These are phyloP conservation scores for Cyamopsis tetragonoloba DNA, from an alignment of 306 rosid species.

Conservation along the genomic window DNA sequence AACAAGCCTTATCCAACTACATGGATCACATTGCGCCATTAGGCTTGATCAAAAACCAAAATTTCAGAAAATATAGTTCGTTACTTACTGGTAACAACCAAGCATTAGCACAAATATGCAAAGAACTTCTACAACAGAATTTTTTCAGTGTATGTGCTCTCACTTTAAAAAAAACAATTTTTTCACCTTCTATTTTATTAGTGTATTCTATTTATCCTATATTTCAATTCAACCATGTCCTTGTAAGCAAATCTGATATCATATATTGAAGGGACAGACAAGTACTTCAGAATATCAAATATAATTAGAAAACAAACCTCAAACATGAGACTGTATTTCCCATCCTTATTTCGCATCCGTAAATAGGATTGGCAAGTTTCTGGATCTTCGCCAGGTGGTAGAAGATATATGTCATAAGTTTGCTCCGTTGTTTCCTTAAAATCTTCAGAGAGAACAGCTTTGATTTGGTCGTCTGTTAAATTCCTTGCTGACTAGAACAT, in stretches of 20 bases:
- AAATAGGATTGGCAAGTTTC: constrained; percentile 97
- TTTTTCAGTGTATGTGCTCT: neutral
- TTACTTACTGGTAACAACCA: no score
- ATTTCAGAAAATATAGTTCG: no score
- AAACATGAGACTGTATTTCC: constrained; percentile 99
- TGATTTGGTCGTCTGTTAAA: constrained; percentile 61
- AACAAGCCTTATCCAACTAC: no score
- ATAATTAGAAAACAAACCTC: constrained; percentile 57
- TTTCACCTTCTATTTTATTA: no score
- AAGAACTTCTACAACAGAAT: no score
- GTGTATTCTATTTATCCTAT: neutral
- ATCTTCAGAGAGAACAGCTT: constrained; percentile 68
- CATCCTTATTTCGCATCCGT: constrained; percentile 98
- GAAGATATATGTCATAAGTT: constrained; percentile 93
- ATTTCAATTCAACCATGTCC: neutral
- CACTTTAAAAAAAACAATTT: neutral
- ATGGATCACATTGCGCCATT: no score
- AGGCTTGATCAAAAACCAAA: no score
- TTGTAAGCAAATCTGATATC: neutral
- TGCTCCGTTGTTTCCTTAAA: constrained; percentile 70
- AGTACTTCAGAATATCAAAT: constrained; percentile 1
- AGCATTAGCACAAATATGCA: no score
- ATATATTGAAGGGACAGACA: neutral
- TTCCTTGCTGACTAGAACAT: constrained; percentile 75
- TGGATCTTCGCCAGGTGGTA: constrained; percentile 99